A percentile compares a stretch with the other conserved stretches of the same genome.
Evolutionary conservation across 1,284 basidiomycete species (phyloP).

Genomic region (Trichosporon inkin): DNA sequence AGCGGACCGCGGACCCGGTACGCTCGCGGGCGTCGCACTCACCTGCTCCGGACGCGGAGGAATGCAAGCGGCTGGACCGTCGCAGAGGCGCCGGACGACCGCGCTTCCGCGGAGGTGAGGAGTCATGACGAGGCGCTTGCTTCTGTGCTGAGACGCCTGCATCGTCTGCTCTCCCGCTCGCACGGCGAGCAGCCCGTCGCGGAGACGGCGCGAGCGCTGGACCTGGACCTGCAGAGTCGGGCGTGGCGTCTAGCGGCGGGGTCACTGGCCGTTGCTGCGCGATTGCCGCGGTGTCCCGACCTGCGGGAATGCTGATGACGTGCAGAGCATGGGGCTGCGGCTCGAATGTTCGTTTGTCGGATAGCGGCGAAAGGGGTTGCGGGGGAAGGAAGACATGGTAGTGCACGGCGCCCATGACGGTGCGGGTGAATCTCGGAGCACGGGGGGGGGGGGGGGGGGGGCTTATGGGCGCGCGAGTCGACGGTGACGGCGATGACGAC

Average conservation of each 20-base stretch:
- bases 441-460: background rate
- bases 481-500: too few relatives aligned
- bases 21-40: background rate
- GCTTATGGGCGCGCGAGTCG: background rate
- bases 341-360: background rate
- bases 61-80: background rate
- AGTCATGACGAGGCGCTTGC: too few relatives aligned
- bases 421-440: constrained; percentile 6
- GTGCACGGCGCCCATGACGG: background rate
- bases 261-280: too few relatives aligned
- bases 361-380: background rate
- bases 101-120: too few relatives aligned
- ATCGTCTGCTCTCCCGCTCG: too few relatives aligned
- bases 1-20: too few relatives aligned
- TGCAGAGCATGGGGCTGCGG: background rate
- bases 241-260: too few relatives aligned
- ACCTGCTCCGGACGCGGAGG: background rate
- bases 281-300: too few relatives aligned
- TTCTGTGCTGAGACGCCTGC: too few relatives aligned
- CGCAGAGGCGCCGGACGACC: background rate
- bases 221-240: too few relatives aligned
- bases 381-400: background rate
- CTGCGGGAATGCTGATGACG: background rate
- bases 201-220: too few relatives aligned
- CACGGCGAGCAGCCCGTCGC: too few relatives aligned